Evolutionary conservation across 2,329 filamentous ascomycete genomes (phyloP).

Genomic region (Stemphylium vesicarium): DNA sequence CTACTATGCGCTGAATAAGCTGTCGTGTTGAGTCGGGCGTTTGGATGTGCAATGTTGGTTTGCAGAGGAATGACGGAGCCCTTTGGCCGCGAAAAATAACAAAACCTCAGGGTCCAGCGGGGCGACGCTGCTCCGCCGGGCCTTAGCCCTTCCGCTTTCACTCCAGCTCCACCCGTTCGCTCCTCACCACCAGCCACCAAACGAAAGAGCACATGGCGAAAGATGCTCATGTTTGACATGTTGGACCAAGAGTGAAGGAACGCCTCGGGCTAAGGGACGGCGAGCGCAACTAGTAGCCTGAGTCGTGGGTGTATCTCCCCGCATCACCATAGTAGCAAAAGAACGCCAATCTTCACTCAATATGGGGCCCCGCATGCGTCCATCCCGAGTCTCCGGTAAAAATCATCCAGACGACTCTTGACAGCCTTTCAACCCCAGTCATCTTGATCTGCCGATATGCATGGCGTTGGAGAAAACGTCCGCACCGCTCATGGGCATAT

Average conservation of each 20-base stretch:
- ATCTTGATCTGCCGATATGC: constrained; percentile 21
- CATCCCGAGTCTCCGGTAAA: constrained; percentile 7
- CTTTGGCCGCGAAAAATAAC: not conserved
- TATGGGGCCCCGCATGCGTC: constrained; percentile 22
- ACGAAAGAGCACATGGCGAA: not conserved
- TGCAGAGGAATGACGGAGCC: not conserved
- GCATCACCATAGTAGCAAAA: not conserved
- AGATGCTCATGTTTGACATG: not conserved
- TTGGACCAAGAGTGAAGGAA: not conserved
- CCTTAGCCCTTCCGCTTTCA: constrained; percentile 5
- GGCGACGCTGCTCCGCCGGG: constrained; percentile 16
- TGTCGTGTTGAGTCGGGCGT: not conserved
- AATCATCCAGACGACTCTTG: constrained; percentile 10
- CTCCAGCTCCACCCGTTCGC: not conserved
- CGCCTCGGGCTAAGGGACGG: not conserved
- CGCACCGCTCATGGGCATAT: not conserved
- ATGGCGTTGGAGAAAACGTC: constrained; percentile 1
- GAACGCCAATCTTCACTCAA: constrained; percentile 10
- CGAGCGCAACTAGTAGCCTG: not conserved
- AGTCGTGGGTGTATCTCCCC: constrained; percentile 1
- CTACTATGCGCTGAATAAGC: constrained; percentile 8
- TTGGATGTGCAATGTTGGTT: too few species aligned
- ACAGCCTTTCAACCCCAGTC: constrained; percentile 1
- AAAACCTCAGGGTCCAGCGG: constrained; percentile 21
- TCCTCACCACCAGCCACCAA: not conserved